Base-by-base conservation (phyloP, 345 rosid species). In the Mallotus nudiflorus region DNA sequence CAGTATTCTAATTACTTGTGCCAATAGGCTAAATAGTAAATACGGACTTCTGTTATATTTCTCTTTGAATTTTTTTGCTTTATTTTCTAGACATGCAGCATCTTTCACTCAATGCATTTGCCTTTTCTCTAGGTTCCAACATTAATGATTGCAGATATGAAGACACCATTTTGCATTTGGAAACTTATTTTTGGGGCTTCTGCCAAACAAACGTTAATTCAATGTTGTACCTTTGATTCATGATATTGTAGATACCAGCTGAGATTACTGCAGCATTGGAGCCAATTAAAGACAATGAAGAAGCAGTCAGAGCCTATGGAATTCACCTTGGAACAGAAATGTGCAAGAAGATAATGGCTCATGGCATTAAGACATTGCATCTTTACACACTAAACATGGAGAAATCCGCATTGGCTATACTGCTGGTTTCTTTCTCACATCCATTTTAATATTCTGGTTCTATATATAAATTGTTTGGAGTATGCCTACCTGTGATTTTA, bases 231-330 rank as follows among this genome's bases (percentile, higher is more conserved):
- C 60, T 71, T 39, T 52, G n/a, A 52, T 78, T 51, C 14, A 9
- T 31, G 46, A 33, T 37, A 45, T 73, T 84, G 44, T 72, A 92
- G 97, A 84, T 95, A 69, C 99, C 98, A 28, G 85, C 76, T 42
- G 99, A 95, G 80, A 68, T 95, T 60, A 87, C 79, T 71, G 88
- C 91, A 71, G 97, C 99, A 59, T 82, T 95, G 81, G 96, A 95
- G 78, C 91, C 99, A 76, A 95, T 95, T 73, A 88, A 89, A 82
- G 98, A 95, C 75, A 95, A 95, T 62, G 99, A 95, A 33, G 99
- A 95, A 87, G 98, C 98, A 42, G 98, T 92, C 28, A 89, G 82
- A 80, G 83, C 97, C 59, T 95, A 78, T 78, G 99, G 99, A 56
- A 81, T 95, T 80, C 98, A 95, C 81, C 91, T 83, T 77, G 98